Conservation (phyloP, 2,329 filamentous ascomycete species). For the Aspergillus ochraceus region DNA sequence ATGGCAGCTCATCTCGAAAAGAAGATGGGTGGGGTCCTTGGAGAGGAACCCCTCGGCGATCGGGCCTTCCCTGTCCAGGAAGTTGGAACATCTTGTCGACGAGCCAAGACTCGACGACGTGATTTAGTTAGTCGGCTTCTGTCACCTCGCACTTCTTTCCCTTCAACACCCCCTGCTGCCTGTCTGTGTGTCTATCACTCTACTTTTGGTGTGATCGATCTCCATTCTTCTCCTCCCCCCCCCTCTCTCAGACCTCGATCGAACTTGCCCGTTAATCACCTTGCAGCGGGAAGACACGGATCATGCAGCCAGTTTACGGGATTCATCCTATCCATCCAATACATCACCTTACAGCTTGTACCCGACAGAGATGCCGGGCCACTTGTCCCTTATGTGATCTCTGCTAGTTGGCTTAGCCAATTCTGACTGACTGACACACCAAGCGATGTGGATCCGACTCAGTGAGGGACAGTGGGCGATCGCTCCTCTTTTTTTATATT, state of each 20-base stretch:
- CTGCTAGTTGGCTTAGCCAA: conserved; percentile 3
- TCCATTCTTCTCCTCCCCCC: neutral
- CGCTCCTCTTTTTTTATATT: conserved; percentile 5
- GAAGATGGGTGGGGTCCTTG: conserved; percentile 9
- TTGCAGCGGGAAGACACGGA: conserved; percentile 17
- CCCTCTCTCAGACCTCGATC: conserved; percentile 8
- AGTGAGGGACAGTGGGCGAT: conserved; percentile 22
- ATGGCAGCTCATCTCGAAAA: conserved; percentile 12
- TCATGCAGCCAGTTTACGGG: conserved; percentile 6
- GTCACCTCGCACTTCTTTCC: conserved; percentile 1
- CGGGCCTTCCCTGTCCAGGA: conserved; percentile 20
- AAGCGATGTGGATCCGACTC: conserved; percentile 23
- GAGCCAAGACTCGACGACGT: conserved; percentile 9
- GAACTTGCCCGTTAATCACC: conserved; percentile 13
- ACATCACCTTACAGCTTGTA: neutral
- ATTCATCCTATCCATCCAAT: conserved; percentile 2
- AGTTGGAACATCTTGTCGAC: conserved; percentile 13
- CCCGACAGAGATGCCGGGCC: neutral
- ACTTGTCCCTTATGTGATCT: conserved; percentile 9
- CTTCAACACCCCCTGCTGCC: conserved; percentile 2
- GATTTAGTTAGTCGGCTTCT: conserved; percentile 2
- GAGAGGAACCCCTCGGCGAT: conserved; percentile 21
- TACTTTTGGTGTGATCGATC: conserved; percentile 4
- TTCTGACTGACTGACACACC: conserved; percentile 18
- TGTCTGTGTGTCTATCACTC: conserved; percentile 5